These are phyloP conservation scores for Penicillium longicatenatum DNA, from an alignment of 495 filamentous ascomycete genomes.

Conservation along the genomic window DNA sequence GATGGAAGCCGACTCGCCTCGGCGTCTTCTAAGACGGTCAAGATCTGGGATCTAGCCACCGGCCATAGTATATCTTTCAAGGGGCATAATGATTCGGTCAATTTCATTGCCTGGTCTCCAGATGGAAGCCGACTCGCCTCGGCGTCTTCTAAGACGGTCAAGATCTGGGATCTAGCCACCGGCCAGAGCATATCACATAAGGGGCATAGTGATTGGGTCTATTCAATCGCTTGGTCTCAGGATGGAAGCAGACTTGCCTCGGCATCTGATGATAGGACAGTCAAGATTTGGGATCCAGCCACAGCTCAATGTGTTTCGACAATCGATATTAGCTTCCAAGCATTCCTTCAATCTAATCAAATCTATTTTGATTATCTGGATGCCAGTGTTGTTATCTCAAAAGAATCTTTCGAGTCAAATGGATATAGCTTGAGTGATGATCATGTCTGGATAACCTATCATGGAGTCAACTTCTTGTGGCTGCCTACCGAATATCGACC, in stretches of 20 bases:
- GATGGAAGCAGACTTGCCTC: conserved; percentile 11
- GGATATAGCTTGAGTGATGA: conserved; percentile 15
- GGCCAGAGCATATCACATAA: neutral
- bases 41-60: conserved; percentile 11
- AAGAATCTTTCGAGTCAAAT: neutral
- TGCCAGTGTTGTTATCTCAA: neutral
- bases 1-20: conserved; percentile 17
- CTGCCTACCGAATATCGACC: conserved; percentile 28
- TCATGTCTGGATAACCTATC: conserved; percentile 25
- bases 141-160: neutral
- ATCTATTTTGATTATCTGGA: neutral
- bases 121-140: conserved; percentile 7
- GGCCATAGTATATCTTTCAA: conserved; percentile 5
- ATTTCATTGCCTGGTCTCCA: neutral
- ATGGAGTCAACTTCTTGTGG: conserved; percentile 20
- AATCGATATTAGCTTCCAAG: neutral
- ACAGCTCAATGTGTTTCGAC: conserved; percentile 4
- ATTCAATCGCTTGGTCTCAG: neutral
- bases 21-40: conserved; percentile 4
- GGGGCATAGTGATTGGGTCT: neutral
- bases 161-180: conserved; percentile 1
- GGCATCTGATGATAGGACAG: conserved; percentile 3
- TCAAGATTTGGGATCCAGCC: conserved; percentile 11
- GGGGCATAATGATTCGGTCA: neutral
- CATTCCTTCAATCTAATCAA: neutral